These are phyloP conservation scores for Eremothecium sinecaudum DNA, from an alignment of 1,139 yeast species.

Conservation along the genomic window DNA sequence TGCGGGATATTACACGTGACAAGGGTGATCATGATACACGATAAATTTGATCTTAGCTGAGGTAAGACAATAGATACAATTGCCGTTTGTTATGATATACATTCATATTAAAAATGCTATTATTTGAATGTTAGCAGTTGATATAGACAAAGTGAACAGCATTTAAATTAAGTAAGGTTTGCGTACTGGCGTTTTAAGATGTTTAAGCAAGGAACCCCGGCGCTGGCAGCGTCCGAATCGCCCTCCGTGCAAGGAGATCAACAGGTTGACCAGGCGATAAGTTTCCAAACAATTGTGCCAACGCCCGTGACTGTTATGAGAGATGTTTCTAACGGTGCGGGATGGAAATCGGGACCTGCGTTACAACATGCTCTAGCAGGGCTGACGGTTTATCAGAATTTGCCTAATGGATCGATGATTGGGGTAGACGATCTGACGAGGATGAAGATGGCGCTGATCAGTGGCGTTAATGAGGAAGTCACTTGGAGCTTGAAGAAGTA, in stretches of 20 bases:
- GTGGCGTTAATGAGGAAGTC: conserved; percentile 46
- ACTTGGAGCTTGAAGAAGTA: conserved; percentile 46
- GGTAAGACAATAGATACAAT: no score
- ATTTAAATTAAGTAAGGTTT: no score
- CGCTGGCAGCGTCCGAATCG: background rate
- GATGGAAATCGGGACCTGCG: conserved; percentile 15
- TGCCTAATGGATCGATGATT: conserved; percentile 30
- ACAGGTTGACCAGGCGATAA: conserved; percentile 1
- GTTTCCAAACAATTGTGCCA: conserved; percentile 21
- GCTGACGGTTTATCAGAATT: conserved; percentile 26
- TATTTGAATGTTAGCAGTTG: no score
- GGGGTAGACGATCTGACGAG: conserved; percentile 51
- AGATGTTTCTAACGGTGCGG: conserved; percentile 24
- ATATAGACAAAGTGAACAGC: no score
- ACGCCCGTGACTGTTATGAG: conserved; percentile 25
- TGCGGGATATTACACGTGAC: no score
- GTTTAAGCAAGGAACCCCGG: conserved; percentile 5
- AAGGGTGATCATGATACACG: no score
- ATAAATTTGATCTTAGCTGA: no score
- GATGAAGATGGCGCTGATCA: conserved; percentile 47
- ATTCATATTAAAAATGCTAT: no score
- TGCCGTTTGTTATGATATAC: no score
- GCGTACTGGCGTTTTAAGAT: no score
- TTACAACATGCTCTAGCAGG: conserved; percentile 27
- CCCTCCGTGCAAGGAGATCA: background rate